Base-by-base conservation (phyloP, 805 yeast species). In the Wickerhamiella nectarea region DNA sequence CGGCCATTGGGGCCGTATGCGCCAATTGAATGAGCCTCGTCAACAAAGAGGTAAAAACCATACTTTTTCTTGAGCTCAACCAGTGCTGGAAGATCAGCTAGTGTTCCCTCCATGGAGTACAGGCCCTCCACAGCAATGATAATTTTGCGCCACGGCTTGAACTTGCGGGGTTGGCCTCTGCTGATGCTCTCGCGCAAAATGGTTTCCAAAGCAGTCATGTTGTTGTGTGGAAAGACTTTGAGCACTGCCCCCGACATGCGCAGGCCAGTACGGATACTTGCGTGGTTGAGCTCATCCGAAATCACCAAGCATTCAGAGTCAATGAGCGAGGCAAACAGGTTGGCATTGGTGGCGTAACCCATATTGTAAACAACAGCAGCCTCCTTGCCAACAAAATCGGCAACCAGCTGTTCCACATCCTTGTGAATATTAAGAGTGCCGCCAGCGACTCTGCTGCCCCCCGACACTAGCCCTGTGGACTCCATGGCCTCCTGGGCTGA, bases 21-120 rank as follows among this genome's bases (percentile, higher is more conserved):
- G 55, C 99, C 99, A 56, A 91, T 80, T 3, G 97, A 89, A 62
- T 91, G 99, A 12, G 98, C 98, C 63, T 91, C 99, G 61, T 91
- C 99, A 49, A 93, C 83, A 57, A 83, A 91, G 41, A 91, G 65
- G 58, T 83, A 84, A 58, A 89, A 83, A 55, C 84, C 85, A 67
- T 93, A 91, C 59, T 82, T 83, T 31, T 81, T 72, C 55, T 80
- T 78, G 49, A 89, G 67, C 53, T 72, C 80, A 22, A 87, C 72
- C 35, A 87, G 58, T 46, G 64, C 70, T 3, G 95, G 95, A 52
- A 87, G 69, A 57, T 87, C 77, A 58, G 83, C 76, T 70, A 84
- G 68, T 52, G 87, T 83, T 54, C 97, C 97, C 44, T 62, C 66
- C 66, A 62, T 62, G 14, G 93, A 80, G 58, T 80, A 87, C 50